phyloP scores from a whole-genome alignment of 495 filamentous ascomycete species.

The Podospora conica region DNA sequence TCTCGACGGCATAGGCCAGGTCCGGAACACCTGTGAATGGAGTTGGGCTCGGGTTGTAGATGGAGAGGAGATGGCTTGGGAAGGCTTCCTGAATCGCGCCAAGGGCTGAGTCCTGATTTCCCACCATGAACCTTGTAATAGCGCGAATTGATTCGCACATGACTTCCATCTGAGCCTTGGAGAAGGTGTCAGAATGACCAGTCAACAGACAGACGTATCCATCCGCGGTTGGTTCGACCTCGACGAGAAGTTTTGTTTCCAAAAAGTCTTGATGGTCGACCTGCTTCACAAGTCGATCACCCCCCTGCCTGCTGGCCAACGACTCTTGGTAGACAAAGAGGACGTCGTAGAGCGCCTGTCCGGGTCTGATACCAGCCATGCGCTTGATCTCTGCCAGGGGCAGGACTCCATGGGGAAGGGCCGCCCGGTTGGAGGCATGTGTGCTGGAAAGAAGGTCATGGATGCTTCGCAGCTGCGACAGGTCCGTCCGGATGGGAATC shows the following conservation, averaged over 20 bases:
- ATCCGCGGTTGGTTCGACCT: constrained; percentile 54
- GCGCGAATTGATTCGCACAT: constrained; percentile 39
- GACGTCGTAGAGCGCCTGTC: constrained; percentile 55
- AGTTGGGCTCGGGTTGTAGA: constrained; percentile 27
- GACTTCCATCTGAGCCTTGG: constrained; percentile 40
- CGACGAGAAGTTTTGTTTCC: constrained; percentile 67
- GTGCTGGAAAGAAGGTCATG: constrained; percentile 53
- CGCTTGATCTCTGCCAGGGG: constrained; percentile 63
- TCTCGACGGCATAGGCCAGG: constrained; percentile 51
- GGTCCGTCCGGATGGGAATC: constrained; percentile 57
- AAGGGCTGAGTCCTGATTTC: constrained; percentile 29
- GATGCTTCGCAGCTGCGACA: constrained; percentile 41
- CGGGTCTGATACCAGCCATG: constrained; percentile 41
- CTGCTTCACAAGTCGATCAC: constrained; percentile 29
- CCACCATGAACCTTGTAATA: constrained; percentile 36
- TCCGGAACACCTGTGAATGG: constrained; percentile 21
- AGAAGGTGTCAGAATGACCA: constrained; percentile 32
- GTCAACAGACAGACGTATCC: constrained; percentile 55
- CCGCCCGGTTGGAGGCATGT: constrained; percentile 54
- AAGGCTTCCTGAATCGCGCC: constrained; percentile 29
- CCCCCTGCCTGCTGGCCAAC: constrained; percentile 29
- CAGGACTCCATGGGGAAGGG: constrained; percentile 51
- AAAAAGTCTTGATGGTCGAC: constrained; percentile 56
- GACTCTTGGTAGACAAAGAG: constrained; percentile 76
- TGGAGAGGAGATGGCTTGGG: constrained; percentile 42